Conservation (phyloP, 768 basidiomycete species). For the Clitopilus hobsonii region DNA sequence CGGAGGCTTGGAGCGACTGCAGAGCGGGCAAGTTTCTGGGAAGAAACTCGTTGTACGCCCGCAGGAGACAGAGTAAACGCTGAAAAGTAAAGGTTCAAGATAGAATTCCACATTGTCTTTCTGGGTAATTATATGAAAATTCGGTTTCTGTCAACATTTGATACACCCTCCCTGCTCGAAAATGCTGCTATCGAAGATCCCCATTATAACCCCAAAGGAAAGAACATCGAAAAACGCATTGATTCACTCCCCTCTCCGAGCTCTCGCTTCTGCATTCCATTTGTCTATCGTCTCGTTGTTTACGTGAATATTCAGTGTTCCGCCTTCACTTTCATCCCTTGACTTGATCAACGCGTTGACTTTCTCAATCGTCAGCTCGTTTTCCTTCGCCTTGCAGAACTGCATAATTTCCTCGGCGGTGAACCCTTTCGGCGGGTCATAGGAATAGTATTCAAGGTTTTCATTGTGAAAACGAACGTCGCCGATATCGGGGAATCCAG, state of each 20-base stretch:
- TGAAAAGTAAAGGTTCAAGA: too few relatives aligned
- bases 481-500: not conserved
- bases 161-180: too few relatives aligned
- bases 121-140: too few relatives aligned
- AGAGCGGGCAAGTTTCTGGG: constrained; percentile 1
- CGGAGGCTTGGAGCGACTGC: not conserved
- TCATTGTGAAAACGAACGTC: not conserved
- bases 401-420: not conserved
- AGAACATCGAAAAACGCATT: too few relatives aligned
- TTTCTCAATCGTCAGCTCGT: not conserved
- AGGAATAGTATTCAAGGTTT: not conserved
- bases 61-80: not conserved
- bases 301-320: not conserved
- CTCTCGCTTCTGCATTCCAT: not conserved
- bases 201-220: too few relatives aligned
- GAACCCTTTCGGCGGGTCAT: not conserved
- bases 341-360: not conserved
- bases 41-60: constrained; percentile 1
- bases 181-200: too few relatives aligned
- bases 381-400: not conserved
- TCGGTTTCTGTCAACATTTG: too few relatives aligned
- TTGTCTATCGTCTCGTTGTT: not conserved
- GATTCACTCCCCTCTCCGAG: not conserved
- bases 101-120: too few relatives aligned
- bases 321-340: not conserved